Percentiles rank a stretch among this genome's conserved stretches.
Evolutionary conservation across 1,139 yeast species (phyloP).

Genomic region (Geotrichum fermentans): DNA sequence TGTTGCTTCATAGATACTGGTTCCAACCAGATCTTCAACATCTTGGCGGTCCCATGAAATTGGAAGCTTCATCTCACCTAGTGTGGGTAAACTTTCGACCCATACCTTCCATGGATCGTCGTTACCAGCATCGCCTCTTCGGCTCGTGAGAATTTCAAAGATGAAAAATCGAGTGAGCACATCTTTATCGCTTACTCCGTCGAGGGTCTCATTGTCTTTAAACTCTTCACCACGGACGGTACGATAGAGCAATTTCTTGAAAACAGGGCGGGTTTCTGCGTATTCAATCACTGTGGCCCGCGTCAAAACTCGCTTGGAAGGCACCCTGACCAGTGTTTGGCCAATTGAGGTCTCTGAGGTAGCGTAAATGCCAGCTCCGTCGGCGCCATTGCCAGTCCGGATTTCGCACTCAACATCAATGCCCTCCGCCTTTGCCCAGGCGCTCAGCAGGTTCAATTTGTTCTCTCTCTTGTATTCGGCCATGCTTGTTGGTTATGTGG

Average conservation of each 20-base stretch:
- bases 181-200: slow-evolving; percentile 14
- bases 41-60: slow-evolving; percentile 32
- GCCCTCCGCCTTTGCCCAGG: slow-evolving; percentile 13
- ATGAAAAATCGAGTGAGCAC: slow-evolving; percentile 16
- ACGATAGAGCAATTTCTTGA: slow-evolving; percentile 7
- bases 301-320: slow-evolving; percentile 13
- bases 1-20: slow-evolving; percentile 34
- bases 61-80: slow-evolving; percentile 33
- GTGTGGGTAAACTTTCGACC: slow-evolving; percentile 30
- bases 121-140: slow-evolving; percentile 6
- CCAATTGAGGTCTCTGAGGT: slow-evolving; percentile 4
- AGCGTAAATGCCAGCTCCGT: slow-evolving; percentile 18
- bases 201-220: neutral
- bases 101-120: slow-evolving; percentile 24
- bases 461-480: neutral
- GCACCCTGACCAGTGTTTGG: slow-evolving; percentile 14
- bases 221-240: slow-evolving; percentile 6
- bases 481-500: neutral
- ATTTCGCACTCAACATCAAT: slow-evolving; percentile 10
- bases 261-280: slow-evolving; percentile 4
- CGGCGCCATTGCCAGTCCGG: neutral
- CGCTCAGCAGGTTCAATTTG: slow-evolving; percentile 4
- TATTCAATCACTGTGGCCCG: slow-evolving; percentile 6
- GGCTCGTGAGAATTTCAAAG: slow-evolving; percentile 11
- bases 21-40: slow-evolving; percentile 27